phyloP scores from a whole-genome alignment of 23 red algal genomes.

The Agarophyton chilense region DNA sequence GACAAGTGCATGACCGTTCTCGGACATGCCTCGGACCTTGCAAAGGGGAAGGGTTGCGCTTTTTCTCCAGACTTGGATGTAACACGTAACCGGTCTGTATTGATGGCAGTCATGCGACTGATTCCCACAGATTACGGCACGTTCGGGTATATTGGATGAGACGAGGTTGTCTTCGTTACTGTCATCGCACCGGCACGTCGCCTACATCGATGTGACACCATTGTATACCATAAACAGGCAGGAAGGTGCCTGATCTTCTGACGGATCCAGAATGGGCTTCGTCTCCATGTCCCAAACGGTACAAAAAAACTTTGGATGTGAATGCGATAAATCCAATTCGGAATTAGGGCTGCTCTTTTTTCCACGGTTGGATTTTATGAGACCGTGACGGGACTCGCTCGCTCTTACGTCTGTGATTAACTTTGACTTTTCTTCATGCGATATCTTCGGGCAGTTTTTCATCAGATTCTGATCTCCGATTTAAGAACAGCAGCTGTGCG shows the following conservation, averaged over 20 bases:
- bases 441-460: neutral
- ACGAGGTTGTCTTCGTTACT: conserved; percentile 6
- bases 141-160: conserved; percentile 2
- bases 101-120: neutral
- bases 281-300: neutral
- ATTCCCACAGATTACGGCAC: neutral
- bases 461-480: neutral
- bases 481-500: neutral
- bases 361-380: neutral
- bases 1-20: conserved; percentile 22
- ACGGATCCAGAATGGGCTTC: neutral
- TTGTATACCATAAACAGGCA: neutral
- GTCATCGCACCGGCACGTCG: neutral
- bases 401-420: neutral
- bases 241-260: neutral
- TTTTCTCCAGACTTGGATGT: neutral
- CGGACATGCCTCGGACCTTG: neutral
- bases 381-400: neutral
- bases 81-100: neutral
- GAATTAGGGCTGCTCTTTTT: neutral
- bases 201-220: neutral
- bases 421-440: conserved; percentile 4
- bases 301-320: neutral
- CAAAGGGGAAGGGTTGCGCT: conserved; percentile 25
- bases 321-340: neutral